Evolutionary conservation across 2,329 filamentous ascomycete species (phyloP).

Genomic region (Xenoacremonium recifei): DNA sequence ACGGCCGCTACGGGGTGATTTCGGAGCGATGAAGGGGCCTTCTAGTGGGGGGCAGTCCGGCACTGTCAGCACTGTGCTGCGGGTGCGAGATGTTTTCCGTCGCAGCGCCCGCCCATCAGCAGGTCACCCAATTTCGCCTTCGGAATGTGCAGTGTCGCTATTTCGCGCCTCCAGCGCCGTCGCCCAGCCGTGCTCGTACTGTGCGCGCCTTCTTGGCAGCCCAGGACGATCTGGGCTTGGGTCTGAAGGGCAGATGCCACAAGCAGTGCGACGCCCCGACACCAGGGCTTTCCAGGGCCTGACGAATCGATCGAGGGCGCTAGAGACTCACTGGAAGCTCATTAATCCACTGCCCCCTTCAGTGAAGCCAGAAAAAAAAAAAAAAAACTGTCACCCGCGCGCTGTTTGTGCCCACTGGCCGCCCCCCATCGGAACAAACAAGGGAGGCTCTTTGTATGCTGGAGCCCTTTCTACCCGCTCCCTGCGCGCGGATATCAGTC

Average conservation of each 20-base stretch:
- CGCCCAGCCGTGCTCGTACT: too few species aligned
- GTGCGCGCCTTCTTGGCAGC: neutral
- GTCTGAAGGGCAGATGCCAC: neutral
- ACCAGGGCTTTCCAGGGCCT: constrained; percentile 10
- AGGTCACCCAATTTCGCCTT: constrained; percentile 1
- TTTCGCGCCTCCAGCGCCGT: too few species aligned
- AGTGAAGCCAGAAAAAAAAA: neutral
- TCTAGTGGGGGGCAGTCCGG: neutral
- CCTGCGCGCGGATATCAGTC: neutral
- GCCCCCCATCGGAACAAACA: neutral
- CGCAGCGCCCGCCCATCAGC: too few species aligned
- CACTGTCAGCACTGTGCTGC: constrained; percentile 13
- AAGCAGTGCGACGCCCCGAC: constrained; percentile 1
- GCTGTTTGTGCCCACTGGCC: neutral
- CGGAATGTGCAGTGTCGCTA: neutral
- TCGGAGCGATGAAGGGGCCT: constrained; percentile 13
- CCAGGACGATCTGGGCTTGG: neutral
- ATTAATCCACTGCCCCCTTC: neutral
- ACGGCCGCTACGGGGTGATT: constrained; percentile 21
- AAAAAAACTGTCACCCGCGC: neutral
- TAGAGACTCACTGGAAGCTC: neutral
- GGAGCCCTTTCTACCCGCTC: neutral
- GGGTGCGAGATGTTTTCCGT: neutral
- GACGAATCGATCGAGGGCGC: too few species aligned
- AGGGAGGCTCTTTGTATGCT: neutral